phyloP scores from a whole-genome alignment of 75 land plant genomes.

The Sequoia sempervirens region DNA sequence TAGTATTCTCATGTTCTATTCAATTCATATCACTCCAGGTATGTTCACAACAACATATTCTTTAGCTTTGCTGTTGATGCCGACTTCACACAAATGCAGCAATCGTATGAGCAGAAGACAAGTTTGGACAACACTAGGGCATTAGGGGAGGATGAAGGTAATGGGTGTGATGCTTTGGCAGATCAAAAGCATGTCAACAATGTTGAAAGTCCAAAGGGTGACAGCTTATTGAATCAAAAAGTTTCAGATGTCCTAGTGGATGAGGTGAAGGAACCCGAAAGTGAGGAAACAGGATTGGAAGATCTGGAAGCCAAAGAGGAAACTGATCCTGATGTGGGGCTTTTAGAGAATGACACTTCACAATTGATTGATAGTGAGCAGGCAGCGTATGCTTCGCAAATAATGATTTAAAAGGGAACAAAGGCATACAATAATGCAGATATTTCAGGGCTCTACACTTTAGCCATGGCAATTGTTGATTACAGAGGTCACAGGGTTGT shows the following conservation, averaged over 20 bases:
- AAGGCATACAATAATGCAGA: constrained; percentile 97
- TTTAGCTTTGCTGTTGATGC: constrained; percentile 99
- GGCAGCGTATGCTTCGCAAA: constrained; percentile 99
- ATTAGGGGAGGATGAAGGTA: background rate
- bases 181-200: background rate
- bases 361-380: constrained; percentile 80
- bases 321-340: constrained; percentile 11
- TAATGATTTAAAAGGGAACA: constrained; percentile 96
- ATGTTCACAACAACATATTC: constrained; percentile 99
- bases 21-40: constrained; percentile 49
- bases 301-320: constrained; percentile 4
- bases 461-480: constrained; percentile 98
- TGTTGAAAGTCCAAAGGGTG: constrained; percentile 4
- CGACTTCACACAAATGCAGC: constrained; percentile 68
- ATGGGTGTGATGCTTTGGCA: background rate
- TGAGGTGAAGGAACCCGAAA: constrained; percentile 14
- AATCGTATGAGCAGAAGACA: constrained; percentile 24
- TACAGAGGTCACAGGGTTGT: constrained; percentile 95
- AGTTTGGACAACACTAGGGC: background rate
- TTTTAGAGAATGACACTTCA: constrained; percentile 23
- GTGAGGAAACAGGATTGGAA: background rate
- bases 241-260: background rate
- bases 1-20: background rate
- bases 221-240: background rate
- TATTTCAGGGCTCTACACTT: constrained; percentile 85